Evolutionary conservation across 257 asterid genomes (phyloP), one percentile per base, ranked within the genome.

Genomic region (Scutellaria galericulata): DNA sequence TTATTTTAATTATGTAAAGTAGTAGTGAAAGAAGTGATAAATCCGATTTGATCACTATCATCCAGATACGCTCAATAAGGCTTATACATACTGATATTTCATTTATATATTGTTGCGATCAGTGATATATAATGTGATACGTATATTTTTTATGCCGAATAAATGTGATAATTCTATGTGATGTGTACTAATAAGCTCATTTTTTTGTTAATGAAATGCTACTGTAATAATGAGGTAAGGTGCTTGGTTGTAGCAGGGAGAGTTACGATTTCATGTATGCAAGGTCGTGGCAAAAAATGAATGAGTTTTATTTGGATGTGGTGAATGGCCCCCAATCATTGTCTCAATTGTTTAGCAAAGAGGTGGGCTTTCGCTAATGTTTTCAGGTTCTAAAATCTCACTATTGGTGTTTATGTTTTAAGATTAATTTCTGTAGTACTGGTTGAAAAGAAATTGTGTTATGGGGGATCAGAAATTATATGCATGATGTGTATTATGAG

Each of bases 201-300:
- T 40, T 18, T 42, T 52, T 13, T 58, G 73, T 46, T 31, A 44
- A 31, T 70, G 27, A 60, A 42, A 63, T 63, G 45, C 65, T 45
- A 18, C 35, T n/a, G 24, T 4, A 24, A 46, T 63, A 22, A 62
- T 65, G 56, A 12, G 45, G 9, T 45, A 46, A 64, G 44, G 15
- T 63, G 53, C 2, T 52, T 55, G 75, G 60, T 64, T 64, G 75
- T 77, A 80, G 72, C 84, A 94, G 99, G 86, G 99, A 94, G 83
- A 82, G 97, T 75, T 85, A 89, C 77, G 80, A 91, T 84, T 94
- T 85, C 80, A 94, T 88, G 97, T 81, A 81, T 76, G 81, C 80
- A 20, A 89, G 87, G 79, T 90, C 92, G 31, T 94, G 99, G 98
- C 72, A 82, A 48, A 83, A 80, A 68, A 88, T 94, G 50, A 83